Evolutionary conservation across 371 early-diverging fungal species (phyloP), one percentile per base, ranked within the genome.

Genomic region (Mortierella sp.): DNA sequence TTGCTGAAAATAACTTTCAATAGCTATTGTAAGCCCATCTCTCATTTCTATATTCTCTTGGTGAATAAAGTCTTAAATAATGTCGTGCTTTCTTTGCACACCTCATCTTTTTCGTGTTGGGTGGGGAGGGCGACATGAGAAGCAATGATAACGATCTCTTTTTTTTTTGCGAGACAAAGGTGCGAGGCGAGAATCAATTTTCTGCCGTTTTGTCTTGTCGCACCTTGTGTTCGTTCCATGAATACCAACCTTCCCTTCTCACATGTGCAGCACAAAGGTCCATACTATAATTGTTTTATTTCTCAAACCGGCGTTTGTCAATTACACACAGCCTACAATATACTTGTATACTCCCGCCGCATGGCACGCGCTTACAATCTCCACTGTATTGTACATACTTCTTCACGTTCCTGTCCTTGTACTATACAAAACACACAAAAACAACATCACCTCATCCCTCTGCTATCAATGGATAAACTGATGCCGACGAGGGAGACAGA

Each of bases 1-100:
- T n/a, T n/a, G n/a, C n/a, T 58, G 28, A 58, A 58, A 58, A 58
- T 58, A 58, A 28, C 60, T 31, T 58, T n/a, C n/a, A n/a, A n/a
- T n/a, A n/a, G n/a, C 57, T 26, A 26, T 11, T 11, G 28, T 57
- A 57, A 26, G 58, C 26, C 6, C 60, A 31, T 16, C 54, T 6
- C 16, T 54, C 24, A 16, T 54, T 14, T 60, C 26, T 16, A 26
- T 60, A n/a, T 21, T 55, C 13, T 31, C 60, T 60, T 31, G 31
- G 31, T 31, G 13, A 16, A 14, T 7, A 48, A 60, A 28, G 31
- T 31, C 28, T 31, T 38, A 5, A 38, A 5, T 38, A 5, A 5
- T 5, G 3, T 38, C 42, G 42, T 57, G 26, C 58, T 57, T n/a
- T 26, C n/a, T 57, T 26, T 57, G 26, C 26, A 13, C 58, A 57